Evolutionary conservation across 176 grass and related monocot species (phyloP), one percentile per base, ranked within the genome.

Genomic region (Oryza glumipatula): DNA sequence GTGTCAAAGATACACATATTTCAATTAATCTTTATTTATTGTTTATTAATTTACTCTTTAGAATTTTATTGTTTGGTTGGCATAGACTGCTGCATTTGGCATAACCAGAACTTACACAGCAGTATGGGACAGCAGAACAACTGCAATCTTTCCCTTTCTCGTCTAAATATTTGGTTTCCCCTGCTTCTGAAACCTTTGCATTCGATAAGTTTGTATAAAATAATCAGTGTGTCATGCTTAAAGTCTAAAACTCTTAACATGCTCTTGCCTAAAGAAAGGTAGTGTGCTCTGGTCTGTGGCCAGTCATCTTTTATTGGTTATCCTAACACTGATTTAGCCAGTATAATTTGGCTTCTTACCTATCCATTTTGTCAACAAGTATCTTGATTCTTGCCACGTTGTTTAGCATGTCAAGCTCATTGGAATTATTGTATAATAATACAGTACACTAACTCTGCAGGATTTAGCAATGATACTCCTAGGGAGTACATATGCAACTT

Each of bases 401-500:
- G 19, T 51, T 49, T 52, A 22, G 11, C 30, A n/a, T 21, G 32
- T 8, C 9, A 38, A 46, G 36, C 35, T 6, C 63, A 65, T 44
- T 72, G 17, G 51, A 51, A 41, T 45, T 65, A 72, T 76, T 72
- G 56, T 51, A 65, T 67, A 67, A 46, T 48, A 47, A 33, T 39
- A 19, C 51, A 35, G 39, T 51, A 23, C 23, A 14, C 11, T 11
- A 19, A 79, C 65, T 72, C 63, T 76, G 54, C 86, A 97, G 94
- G 97, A 65, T 89, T 96, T 83, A 86, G 86, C 73, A 99, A 99
- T 91, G 97, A 96, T 78, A 99, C 97, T 41, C 90, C 97, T 67
- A 86, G 97, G 70, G 97, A 99, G 36, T 99, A 99, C 68, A 88
- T 94, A 72, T 99, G 97, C 87, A 96, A 99, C 77, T 90, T 99